Base-by-base conservation (phyloP, 768 basidiomycete species). In the Trametes cubensis region DNA sequence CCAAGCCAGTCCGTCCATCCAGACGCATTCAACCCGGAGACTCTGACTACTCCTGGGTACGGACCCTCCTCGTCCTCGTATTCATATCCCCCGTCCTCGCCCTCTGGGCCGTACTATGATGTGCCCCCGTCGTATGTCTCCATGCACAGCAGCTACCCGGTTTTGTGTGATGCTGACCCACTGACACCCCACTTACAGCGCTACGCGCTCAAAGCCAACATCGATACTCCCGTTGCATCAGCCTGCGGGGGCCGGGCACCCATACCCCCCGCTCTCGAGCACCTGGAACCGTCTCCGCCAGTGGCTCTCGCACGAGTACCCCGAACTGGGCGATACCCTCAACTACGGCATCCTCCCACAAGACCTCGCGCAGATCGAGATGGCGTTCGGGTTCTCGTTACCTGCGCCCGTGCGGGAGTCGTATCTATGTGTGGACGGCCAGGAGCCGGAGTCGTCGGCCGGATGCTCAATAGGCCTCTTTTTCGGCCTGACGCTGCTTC, bases 311-410 rank as follows among this genome's bases (percentile, higher is more conserved):
- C 83, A 87, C 62, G 88, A 95, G 76, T 96, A 96, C 76, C 94
- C 95, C 47, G 95, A 98, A 71, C 83, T 98, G 20, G 91, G 90
- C 28, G 95, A 98, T 74, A 97, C 95, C 10, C 89, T 98, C 66
- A 96, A 96, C 74, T 92, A 90, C 69, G 93, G 94, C 64, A 90
- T 94, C 65, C 82, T 88, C 56, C 88, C 89, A 11, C 83, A 84
- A 66, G 88, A 94, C 72, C 83, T 97, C 62, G 82, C 89, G 41
- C 82, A 89, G 39, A 83, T 95, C 69, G 94, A 97, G 76, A 80
- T 88, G 72, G 85, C 93, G 66, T 86, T 96, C 64, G 94, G 95
- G 30, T 85, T 91, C 67, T 76, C 86, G 8, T 83, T 99, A 21
- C 97, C 97, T 3, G 80, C 83, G 34, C 86, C 88, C 38, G 85